Base-by-base conservation (phyloP, 495 filamentous ascomycete species). In the Penicillium tannophilum region DNA sequence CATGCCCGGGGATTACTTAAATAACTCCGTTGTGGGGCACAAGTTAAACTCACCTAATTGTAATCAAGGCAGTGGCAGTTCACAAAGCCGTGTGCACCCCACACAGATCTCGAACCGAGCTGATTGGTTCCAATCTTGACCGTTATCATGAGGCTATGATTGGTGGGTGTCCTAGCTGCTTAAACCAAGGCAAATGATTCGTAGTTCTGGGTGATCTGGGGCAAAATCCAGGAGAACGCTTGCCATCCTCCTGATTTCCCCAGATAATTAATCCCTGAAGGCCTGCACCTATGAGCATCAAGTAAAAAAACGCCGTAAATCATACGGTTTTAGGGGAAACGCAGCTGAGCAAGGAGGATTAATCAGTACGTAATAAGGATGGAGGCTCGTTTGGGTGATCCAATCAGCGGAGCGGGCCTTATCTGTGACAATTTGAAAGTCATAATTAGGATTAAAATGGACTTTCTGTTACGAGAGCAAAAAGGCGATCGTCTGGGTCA, bases 381-480 rank as follows among this genome's bases (percentile, higher is more conserved):
- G 58, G 56, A 52, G 56, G 59, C 36, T 56, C 46, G 43, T 7
- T n/a, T 24, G 9, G 41, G n/a, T 3, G 30, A 10, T 24, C 67
- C 65, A 70, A 68, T 68, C 63, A 68, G 43, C 1, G n/a, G 1
- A 1, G 4, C 1, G 6, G n/a, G 1, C 17, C 62, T 70, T 70
- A 70, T 70, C 67, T 46, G 50, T 70, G 67, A 70, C 67, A 70
- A 70, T 68, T 68, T 44, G 39, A 33, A 54, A 41, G 39, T 45
- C 47, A 58, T 66, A 66, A 64, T 66, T 59, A 47, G 53, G 16
- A 39, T n/a, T 14, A 9, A 11, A 39, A 20, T 30, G 30, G 30
- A 33, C 26, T 53, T 59, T 62, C 54, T 62, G 53, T 70, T 70
- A 70, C 67, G 67, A 70, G 62, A 70, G 54, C 23, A 57, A 70